Base-by-base conservation (phyloP, 805 yeast species). In the Torulaspora indica region DNA sequence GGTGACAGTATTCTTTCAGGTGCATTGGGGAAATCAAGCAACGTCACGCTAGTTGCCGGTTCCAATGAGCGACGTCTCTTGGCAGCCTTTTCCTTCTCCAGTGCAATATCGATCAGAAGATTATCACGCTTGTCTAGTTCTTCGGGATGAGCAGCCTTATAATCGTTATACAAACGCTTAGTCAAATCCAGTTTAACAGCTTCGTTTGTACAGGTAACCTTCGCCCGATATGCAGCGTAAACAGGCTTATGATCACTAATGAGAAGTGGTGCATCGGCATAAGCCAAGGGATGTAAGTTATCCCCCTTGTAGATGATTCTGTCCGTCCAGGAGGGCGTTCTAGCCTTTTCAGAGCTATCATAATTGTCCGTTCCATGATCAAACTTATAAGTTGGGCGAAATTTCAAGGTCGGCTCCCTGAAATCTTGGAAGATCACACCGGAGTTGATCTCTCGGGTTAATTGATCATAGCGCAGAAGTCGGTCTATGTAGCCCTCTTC, bases 281-380 rank as follows among this genome's bases (percentile, higher is more conserved):
- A 93, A 41, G 79, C 79, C 49, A 80, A 59, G 37, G 87, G 93
- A 32, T 71, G 66, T 33, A 89, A 56, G 13, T 67, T 67, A 3
- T 70, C 62, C 30, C 95, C 88, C 47, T 74, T 72, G 56, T 74
- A 82, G 38, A 91, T 68, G 43, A 87, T 82, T 57, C 98, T 72
- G 64, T 91, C 98, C 0, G 98, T 91, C 97, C 98, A 91, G 0
- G 96, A 84, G 1, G 98, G 98, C 3, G 86, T 81, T 55, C 98
- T 75, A 50, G 83, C 91, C 61, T 91, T 91, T 54, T 91, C 98
- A 8, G 95, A 83, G 1, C 95, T 74, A 62, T 91, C 98, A 61
- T 90, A 93, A 14, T 64, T 69, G 38, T 77, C 74, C 0, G 95
- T 82, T 3, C 91, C 93, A 49, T 84, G 82, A 61, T 91, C 96